These are phyloP conservation scores for Handroanthus guayacan DNA, from an alignment of 257 asterid species.

Conservation along the genomic window DNA sequence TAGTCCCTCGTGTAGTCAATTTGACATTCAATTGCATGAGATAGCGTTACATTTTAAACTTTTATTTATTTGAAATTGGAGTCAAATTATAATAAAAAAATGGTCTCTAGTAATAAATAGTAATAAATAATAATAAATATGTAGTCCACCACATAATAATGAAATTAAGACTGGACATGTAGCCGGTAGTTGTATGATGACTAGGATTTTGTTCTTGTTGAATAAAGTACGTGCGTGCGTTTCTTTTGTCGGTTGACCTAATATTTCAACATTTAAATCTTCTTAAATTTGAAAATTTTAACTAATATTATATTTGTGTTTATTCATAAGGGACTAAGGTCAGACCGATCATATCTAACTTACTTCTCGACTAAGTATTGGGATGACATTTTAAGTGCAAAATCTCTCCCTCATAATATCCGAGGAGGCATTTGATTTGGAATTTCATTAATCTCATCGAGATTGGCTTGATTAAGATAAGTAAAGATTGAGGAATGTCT, in stretches of 20 bases:
- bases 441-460: too few relatives aligned
- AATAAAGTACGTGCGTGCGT: not conserved
- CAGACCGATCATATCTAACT: too few relatives aligned
- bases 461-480: too few relatives aligned
- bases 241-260: not conserved
- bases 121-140: too few relatives aligned
- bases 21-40: not conserved
- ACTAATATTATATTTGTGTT: too few relatives aligned
- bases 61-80: not conserved
- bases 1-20: not conserved
- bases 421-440: too few relatives aligned
- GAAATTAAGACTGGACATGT: not conserved
- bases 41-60: not conserved
- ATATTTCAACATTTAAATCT: not conserved
- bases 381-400: not conserved
- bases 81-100: not conserved
- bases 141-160: not conserved
- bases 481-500: too few relatives aligned
- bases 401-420: not conserved
- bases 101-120: not conserved
- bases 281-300: too few relatives aligned
- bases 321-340: too few relatives aligned
- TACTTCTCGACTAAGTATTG: not conserved
- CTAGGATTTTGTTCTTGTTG: not conserved
- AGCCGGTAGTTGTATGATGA: not conserved